Conservation (phyloP, 106 monocot species). For the Acanthochlamys bracteata region DNA sequence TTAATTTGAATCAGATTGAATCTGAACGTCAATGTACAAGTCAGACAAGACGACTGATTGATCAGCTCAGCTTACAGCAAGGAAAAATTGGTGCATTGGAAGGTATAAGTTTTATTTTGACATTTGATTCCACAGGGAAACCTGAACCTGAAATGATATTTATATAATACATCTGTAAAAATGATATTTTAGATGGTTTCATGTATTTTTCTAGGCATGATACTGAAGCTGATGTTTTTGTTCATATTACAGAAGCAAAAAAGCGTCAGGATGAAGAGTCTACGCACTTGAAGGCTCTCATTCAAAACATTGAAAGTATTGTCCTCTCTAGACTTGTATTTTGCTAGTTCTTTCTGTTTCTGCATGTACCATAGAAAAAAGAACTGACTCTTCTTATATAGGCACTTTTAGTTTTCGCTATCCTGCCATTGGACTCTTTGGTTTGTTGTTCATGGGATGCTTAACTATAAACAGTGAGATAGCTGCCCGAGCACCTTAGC, state of each 20-base stretch:
- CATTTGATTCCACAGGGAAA: too few species aligned
- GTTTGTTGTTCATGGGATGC: too few species aligned
- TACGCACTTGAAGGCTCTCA: constrained; percentile 54
- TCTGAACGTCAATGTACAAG: constrained; percentile 77
- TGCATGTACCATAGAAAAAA: neutral
- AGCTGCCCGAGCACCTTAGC: too few species aligned
- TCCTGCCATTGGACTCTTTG: too few species aligned
- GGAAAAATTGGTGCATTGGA: constrained; percentile 77
- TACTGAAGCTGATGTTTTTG: too few species aligned
- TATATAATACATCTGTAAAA: too few species aligned
- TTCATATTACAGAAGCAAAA: constrained; percentile 55
- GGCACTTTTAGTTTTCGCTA: too few species aligned
- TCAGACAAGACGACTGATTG: constrained; percentile 63
- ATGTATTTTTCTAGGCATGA: neutral
- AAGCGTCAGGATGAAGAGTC: constrained; percentile 53
- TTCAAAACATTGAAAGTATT: constrained; percentile 76
- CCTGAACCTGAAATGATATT: too few species aligned
- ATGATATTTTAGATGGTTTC: neutral
- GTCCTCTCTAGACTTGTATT: neutral
- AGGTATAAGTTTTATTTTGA: constrained; percentile 33
- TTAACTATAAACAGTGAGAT: too few species aligned
- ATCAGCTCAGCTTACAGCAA: constrained; percentile 79
- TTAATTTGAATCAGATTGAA: constrained; percentile 45
- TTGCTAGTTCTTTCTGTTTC: neutral
- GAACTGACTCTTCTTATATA: too few species aligned